Base-by-base conservation (phyloP, 352 stramenopile species). In the Globisporangium abappressorium region DNA sequence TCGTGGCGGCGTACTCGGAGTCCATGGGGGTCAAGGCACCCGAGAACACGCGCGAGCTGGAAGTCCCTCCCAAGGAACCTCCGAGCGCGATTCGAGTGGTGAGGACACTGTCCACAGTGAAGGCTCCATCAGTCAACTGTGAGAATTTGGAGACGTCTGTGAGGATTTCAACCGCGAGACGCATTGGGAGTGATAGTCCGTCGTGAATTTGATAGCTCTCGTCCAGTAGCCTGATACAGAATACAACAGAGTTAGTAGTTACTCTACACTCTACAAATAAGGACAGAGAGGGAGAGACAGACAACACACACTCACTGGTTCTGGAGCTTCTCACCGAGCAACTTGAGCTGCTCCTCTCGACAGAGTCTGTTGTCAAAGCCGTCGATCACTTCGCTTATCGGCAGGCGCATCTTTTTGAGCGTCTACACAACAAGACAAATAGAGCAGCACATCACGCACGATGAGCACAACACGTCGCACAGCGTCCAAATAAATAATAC, bases 111-210 rank as follows among this genome's bases (percentile, higher is more conserved):
- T 62, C 43, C 9, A 57, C 15, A 33, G 14, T 14, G n/a, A 58
- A 60, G 12, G 14, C 15, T 12, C 30, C 11, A 24, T 24, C 24
- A 4, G 8, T 1, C 4, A 49, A 20, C 33, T 36, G 33, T 36
- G 33, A 6, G 33, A 5, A 36, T 0, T 36, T 38, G 20, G 15
- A 8, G 24, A 55, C 5, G 11, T 56, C 14, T n/a, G 26, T 5
- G 18, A 71, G 28, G n/a, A 68, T 54, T 15, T 68, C 66, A 9
- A 68, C 26, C 20, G 66, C 66, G 22, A 71, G 54, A 22, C 46
- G 49, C 66, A 64, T 71, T 18, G 66, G 20, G n/a, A 68, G 18
- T n/a, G 60, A 58, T 1, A 59, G 38, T 22, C 33, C 24, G 26
- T 36, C 51, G 18, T 14, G 26, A 47, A n/a, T 0, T 5, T 30